A percentile compares a stretch with the other conserved stretches of the same genome.
These are phyloP conservation scores for Brassica incana DNA, from an alignment of 345 rosid species.

Conservation along the genomic window DNA sequence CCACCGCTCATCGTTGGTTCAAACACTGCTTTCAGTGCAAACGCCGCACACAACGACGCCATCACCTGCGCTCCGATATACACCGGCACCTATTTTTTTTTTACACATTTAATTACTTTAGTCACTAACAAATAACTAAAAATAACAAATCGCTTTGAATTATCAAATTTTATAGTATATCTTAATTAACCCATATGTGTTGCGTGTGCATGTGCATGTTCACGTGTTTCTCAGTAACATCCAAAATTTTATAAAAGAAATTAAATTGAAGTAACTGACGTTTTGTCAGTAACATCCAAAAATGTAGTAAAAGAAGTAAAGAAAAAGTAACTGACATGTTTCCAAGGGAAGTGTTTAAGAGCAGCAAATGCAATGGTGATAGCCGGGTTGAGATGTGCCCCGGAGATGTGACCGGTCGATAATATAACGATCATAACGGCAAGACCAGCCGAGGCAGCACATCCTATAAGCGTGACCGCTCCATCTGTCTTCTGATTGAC, in stretches of 20 bases:
- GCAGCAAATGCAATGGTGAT: slow-evolving; percentile 79
- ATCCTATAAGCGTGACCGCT: slow-evolving; percentile 69
- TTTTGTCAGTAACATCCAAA: neutral
- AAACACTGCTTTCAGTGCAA: slow-evolving; percentile 64
- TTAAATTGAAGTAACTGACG: neutral
- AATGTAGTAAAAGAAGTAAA: neutral
- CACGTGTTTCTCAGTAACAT: slow-evolving; percentile 5
- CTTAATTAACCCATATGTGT: neutral
- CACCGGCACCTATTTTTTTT: slow-evolving; percentile 54
- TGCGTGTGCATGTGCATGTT: slow-evolving; percentile 29
- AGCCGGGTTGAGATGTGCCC: slow-evolving; percentile 89
- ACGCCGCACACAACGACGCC: slow-evolving; percentile 77
- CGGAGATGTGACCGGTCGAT: slow-evolving; percentile 84
- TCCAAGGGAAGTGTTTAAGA: slow-evolving; percentile 81
- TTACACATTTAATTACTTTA: neutral
- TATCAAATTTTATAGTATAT: neutral
- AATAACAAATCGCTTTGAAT: neutral
- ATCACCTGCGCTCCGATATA: slow-evolving; percentile 68
- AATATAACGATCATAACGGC: slow-evolving; percentile 78
- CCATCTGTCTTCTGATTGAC: slow-evolving; percentile 82
- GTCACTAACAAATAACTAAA: neutral
- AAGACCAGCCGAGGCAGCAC: slow-evolving; percentile 68
- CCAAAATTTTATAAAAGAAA: neutral
- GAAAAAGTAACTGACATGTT: slow-evolving; percentile 34
- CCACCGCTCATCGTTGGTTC: slow-evolving; percentile 78